These are phyloP conservation scores for Parasitella parasitica DNA, from an alignment of 371 early-diverging fungal species.

Conservation along the genomic window DNA sequence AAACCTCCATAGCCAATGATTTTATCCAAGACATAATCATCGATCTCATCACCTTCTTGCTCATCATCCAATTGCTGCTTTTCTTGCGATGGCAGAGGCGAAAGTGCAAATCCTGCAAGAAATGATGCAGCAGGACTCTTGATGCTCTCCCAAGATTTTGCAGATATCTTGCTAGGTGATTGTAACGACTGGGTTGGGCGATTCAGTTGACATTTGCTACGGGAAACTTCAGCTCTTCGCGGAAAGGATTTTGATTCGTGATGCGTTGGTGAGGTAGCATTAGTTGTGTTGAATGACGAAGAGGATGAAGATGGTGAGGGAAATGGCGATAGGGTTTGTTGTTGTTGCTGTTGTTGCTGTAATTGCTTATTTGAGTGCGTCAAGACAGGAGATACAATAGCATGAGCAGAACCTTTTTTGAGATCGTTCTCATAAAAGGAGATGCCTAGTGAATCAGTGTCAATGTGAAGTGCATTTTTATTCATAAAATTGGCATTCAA, in stretches of 20 bases:
- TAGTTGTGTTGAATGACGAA: constrained; percentile 13
- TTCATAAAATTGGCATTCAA: constrained; percentile 6
- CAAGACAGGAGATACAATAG: constrained; percentile 4
- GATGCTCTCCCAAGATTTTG: constrained; percentile 47
- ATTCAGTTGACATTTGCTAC: constrained; percentile 24
- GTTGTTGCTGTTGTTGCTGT: neutral
- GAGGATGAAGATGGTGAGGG: constrained; percentile 32
- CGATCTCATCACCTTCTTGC: constrained; percentile 68
- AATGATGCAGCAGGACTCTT: constrained; percentile 63
- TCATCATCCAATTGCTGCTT: constrained; percentile 21
- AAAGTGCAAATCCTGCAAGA: constrained; percentile 49
- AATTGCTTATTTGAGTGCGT: neutral
- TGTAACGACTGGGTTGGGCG: constrained; percentile 11
- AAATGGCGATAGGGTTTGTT: constrained; percentile 7
- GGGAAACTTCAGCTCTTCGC: constrained; percentile 4
- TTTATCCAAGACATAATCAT: constrained; percentile 55
- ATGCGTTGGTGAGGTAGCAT: neutral
- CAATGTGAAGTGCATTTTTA: constrained; percentile 21
- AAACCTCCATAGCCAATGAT: constrained; percentile 66
- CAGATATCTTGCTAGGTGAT: constrained; percentile 22
- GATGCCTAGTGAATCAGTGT: constrained; percentile 29
- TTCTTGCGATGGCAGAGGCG: constrained; percentile 18
- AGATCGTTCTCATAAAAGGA: constrained; percentile 10
- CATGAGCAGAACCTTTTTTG: constrained; percentile 1
- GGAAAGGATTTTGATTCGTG: constrained; percentile 10